A percentile compares a stretch with the other conserved stretches of the same genome.
These are phyloP conservation scores for Phytophthora rubi DNA, from an alignment of 352 stramenopile species.

Conservation along the genomic window DNA sequence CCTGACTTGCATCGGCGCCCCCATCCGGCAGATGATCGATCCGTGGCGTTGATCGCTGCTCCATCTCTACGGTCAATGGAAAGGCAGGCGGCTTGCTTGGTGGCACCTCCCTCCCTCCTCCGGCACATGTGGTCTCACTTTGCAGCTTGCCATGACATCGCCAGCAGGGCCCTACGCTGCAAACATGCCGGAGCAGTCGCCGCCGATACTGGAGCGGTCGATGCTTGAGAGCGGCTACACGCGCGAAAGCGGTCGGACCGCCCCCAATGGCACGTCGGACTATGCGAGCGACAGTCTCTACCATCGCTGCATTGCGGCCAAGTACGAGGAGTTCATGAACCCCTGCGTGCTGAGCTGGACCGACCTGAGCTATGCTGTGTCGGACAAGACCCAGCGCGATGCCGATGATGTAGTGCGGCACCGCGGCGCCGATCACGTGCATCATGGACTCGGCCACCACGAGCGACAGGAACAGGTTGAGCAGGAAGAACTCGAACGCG, in stretches of 20 bases:
- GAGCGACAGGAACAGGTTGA: conserved; percentile 79
- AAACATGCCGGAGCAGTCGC: conserved; percentile 29
- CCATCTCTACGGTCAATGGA: conserved; percentile 34
- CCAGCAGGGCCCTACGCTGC: conserved; percentile 19
- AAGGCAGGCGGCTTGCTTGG: conserved; percentile 3
- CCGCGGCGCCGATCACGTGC: conserved; percentile 71
- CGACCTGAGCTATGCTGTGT: not conserved
- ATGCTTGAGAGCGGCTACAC: conserved; percentile 32
- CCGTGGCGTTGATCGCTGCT: not conserved
- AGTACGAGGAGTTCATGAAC: conserved; percentile 22
- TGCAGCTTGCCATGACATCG: conserved; percentile 25
- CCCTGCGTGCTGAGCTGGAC: conserved; percentile 1
- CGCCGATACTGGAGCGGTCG: conserved; percentile 32
- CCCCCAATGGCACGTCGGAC: conserved; percentile 27
- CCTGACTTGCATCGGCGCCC: conserved; percentile 8
- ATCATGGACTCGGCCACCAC: conserved; percentile 82
- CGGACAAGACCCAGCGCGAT: conserved; percentile 22
- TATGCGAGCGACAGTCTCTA: conserved; percentile 31
- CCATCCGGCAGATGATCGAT: conserved; percentile 13
- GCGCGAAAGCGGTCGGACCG: conserved; percentile 25
- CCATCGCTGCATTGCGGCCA: conserved; percentile 15
- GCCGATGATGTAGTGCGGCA: conserved; percentile 79
- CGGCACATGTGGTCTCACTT: conserved; percentile 17
- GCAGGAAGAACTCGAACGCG: conserved; percentile 53
- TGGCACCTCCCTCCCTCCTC: not conserved